A percentile compares a stretch with the other conserved stretches of the same genome.
Conservation (phyloP, 2,329 filamentous ascomycete genomes). For the Phoma herbarum region DNA sequence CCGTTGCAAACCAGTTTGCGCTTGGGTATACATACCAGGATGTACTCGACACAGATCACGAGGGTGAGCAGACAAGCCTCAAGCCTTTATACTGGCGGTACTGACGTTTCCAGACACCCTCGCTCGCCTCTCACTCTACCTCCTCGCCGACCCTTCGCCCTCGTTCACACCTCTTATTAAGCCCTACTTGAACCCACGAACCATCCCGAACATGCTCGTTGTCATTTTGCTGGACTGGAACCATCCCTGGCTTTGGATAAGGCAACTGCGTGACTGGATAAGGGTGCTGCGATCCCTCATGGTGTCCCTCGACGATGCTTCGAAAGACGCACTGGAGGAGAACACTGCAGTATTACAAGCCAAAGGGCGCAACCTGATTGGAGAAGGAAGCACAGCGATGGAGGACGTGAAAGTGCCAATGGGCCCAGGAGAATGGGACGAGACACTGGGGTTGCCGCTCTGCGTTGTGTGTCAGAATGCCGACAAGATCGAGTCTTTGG, state of each 20-base stretch:
- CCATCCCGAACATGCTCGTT: constrained; percentile 84
- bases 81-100: not conserved
- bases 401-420: constrained; percentile 69
- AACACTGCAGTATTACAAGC: constrained; percentile 83
- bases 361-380: constrained; percentile 41
- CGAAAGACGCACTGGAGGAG: constrained; percentile 86
- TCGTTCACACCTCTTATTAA: constrained; percentile 84
- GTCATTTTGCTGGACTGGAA: constrained; percentile 96
- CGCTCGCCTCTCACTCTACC: constrained; percentile 87
- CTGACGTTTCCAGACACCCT: constrained; percentile 72
- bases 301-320: constrained; percentile 75
- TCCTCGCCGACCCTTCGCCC: constrained; percentile 83
- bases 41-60: constrained; percentile 90
- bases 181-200: constrained; percentile 83
- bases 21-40: constrained; percentile 96
- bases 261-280: constrained; percentile 89
- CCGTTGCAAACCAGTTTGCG: constrained; percentile 90
- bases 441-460: constrained; percentile 83
- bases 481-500: constrained; percentile 88
- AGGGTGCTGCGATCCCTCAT: constrained; percentile 81
- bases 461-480: constrained; percentile 97
- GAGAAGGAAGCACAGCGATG: constrained; percentile 40
- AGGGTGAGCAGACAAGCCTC: constrained; percentile 66
- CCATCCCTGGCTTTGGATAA: constrained; percentile 90
- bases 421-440: constrained; percentile 92